Evolutionary conservation across 139 green algal genomes (phyloP).

Genomic region (Closterium sp.): DNA sequence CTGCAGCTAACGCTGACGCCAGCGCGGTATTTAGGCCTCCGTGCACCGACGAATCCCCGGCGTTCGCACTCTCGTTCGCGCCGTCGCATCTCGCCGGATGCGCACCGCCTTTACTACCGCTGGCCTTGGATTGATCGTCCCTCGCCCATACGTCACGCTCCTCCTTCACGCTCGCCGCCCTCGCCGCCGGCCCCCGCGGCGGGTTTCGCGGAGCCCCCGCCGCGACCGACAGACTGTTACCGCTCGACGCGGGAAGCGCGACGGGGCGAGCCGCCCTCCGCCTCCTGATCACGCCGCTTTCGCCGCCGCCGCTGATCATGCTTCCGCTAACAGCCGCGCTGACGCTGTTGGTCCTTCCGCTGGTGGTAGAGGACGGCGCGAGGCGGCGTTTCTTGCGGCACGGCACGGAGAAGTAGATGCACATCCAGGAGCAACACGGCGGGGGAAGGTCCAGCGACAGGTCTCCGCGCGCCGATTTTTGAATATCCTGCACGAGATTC

Average conservation of each 20-base stretch:
- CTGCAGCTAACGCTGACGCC: not conserved
- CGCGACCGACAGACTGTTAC: not conserved
- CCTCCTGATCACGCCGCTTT: not conserved
- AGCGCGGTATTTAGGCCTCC: not conserved
- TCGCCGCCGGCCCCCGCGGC: too few relatives aligned
- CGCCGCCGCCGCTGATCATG: not conserved
- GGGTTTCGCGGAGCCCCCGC: not conserved
- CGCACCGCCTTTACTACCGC: not conserved
- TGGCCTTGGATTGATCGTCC: not conserved
- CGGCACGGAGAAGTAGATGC: conserved; percentile 5
- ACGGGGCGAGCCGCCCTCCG: not conserved
- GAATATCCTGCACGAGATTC: not conserved
- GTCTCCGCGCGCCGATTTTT: not conserved
- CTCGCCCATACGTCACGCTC: not conserved
- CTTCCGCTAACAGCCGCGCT: not conserved
- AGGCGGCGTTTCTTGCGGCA: not conserved
- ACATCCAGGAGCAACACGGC: conserved; percentile 1
- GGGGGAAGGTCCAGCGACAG: not conserved
- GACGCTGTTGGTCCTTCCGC: not conserved
- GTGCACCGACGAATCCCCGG: not conserved
- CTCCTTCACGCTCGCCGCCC: not conserved
- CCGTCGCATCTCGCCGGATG: not conserved
- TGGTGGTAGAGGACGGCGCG: not conserved
- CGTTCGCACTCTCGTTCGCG: not conserved
- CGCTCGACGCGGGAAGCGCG: not conserved